phyloP scores from a whole-genome alignment of 108 stramenopile genomes.

The Nitzschia sp. region DNA sequence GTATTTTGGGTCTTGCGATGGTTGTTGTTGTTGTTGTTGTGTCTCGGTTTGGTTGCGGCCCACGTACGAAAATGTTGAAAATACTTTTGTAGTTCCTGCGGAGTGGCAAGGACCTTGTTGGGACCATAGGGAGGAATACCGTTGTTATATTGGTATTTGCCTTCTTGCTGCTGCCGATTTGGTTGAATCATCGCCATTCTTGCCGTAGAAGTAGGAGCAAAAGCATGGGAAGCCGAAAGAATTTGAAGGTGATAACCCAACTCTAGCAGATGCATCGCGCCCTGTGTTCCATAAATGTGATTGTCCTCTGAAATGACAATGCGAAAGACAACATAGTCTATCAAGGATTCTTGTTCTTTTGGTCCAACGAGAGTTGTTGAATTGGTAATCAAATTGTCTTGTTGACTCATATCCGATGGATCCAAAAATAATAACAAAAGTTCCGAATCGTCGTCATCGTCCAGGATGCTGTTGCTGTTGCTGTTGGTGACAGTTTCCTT shows the following conservation, averaged over 20 bases:
- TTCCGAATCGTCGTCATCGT: neutral
- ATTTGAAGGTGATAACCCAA: conserved; percentile 22
- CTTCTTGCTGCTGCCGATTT: no score
- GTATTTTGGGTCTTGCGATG: no score
- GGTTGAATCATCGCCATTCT: no score
- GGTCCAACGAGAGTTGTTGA: neutral
- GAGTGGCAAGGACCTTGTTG: neutral
- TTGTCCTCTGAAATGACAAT: neutral
- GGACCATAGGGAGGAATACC: no score
- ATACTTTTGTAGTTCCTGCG: neutral
- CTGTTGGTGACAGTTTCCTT: no score
- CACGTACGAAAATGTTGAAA: no score
- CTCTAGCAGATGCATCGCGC: neutral
- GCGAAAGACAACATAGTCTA: neutral
- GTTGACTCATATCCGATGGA: neutral
- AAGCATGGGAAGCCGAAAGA: conserved; percentile 13
- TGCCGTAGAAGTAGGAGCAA: no score
- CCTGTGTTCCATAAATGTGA: neutral
- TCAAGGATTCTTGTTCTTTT: neutral
- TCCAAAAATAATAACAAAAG: neutral
- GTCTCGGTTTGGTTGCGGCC: no score
- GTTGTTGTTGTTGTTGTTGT: neutral
- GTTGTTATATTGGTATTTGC: no score
- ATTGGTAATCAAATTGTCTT: neutral
- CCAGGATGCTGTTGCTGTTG: no score